These are phyloP conservation scores for Desmodesmus armatus DNA, from an alignment of 139 green algal species.

Conservation along the genomic window DNA sequence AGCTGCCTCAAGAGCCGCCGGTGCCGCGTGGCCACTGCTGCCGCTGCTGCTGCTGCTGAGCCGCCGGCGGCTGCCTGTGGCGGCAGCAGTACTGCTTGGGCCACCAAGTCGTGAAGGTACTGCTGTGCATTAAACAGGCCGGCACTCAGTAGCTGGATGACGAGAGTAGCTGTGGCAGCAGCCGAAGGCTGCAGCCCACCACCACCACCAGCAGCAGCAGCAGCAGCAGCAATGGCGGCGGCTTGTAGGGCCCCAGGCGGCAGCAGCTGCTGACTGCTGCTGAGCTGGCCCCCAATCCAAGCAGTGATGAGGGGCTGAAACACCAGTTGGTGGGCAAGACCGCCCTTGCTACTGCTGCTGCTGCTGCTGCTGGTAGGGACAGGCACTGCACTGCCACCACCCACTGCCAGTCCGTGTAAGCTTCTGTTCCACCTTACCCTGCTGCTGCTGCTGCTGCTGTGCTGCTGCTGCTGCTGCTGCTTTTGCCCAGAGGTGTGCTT, in stretches of 20 bases:
- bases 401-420: background rate
- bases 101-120: conserved; percentile 9
- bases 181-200: background rate
- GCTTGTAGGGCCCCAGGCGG: background rate
- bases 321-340: background rate
- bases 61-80: background rate
- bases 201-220: background rate
- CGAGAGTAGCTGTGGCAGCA: conserved; percentile 26
- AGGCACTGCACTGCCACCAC: background rate
- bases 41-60: conserved; percentile 9
- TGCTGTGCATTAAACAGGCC: conserved; percentile 20
- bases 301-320: conserved; percentile 20
- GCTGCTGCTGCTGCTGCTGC: conserved; percentile 12
- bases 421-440: background rate
- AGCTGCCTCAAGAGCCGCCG: conserved; percentile 24
- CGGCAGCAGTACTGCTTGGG: background rate
- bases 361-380: background rate
- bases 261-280: conserved; percentile 13
- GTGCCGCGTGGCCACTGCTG: conserved; percentile 27
- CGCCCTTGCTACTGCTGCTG: background rate
- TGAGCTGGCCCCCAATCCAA: conserved; percentile 11
- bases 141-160: background rate
- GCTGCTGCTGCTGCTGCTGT: conserved; percentile 35
- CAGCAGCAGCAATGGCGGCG: background rate
- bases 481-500: background rate